Evolutionary conservation across 192 early-diverging fungal species (phyloP), one percentile per base, ranked within the genome.

Genomic region (Coemansia sp.): DNA sequence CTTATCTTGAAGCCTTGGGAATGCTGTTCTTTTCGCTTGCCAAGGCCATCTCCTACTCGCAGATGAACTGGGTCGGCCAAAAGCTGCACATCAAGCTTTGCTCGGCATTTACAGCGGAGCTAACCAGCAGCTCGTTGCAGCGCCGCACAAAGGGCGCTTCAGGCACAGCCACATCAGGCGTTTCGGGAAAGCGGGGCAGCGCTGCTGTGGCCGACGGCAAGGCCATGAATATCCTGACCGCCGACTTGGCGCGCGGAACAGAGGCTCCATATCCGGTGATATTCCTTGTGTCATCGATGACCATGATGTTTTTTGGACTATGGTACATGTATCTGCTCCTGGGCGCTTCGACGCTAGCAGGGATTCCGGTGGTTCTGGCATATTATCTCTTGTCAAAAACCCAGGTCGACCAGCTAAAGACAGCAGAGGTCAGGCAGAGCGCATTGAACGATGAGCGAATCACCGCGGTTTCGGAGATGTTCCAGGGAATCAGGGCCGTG

Each of bases 401-500:
- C 60, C 81, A 88, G 53, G 80, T 87, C 20, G 86, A 79, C 52
- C 83, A 85, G 55, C 68, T 87, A 20, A 76, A 84, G 52, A 79
- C 73, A 48, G 66, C 81, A 78, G 87, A 94, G 68, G 73, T 81
- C 28, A 77, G 72, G 35, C 65, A 88, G 34, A 89, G 72, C 64
- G 57, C 77, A 2, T 83, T 90, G 51, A 81, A 85, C 54, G 96
- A 97, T 72, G 88, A 91, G 71, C 88, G 96, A 22, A 80, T 97
- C 37, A 88, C 89, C 12, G 83, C 88, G 66, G 87, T 93, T 51
- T 95, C 93, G 38, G 95, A 98, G 79, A 83, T 94, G 66, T 81
- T 96, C 41, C 86, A 93, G 78, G 95, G 94, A 36, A 97, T 99
- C 48, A 87, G 94, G 28, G 92, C 97, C 28, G 89, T 99, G 65